A percentile compares a stretch with the other conserved stretches of the same genome.
Evolutionary conservation across 1,139 yeast species (phyloP).

Genomic region (Candida glucosophila): DNA sequence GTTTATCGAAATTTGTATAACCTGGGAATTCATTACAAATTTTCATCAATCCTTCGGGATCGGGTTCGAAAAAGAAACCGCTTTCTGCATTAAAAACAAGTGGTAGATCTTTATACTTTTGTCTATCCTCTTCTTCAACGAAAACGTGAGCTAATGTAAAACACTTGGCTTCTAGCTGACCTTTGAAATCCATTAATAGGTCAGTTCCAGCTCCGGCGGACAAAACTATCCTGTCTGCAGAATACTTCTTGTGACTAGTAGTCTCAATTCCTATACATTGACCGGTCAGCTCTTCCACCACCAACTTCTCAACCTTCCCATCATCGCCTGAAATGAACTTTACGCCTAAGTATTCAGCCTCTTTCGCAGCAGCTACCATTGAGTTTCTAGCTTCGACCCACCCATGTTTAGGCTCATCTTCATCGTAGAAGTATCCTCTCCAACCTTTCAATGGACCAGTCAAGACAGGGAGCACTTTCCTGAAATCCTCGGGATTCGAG

Average conservation of each 20-base stretch:
- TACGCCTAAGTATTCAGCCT: background rate
- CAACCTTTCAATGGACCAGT: constrained; percentile 1
- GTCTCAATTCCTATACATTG: background rate
- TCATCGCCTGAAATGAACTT: background rate
- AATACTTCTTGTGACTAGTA: background rate
- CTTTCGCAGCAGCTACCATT: background rate
- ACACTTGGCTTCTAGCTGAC: constrained; percentile 27
- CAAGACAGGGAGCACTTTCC: background rate
- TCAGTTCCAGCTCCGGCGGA: constrained; percentile 24
- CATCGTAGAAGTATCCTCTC: constrained; percentile 1
- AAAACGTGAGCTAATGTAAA: constrained; percentile 25
- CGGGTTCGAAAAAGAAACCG: constrained; percentile 32
- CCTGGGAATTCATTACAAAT: constrained; percentile 14
- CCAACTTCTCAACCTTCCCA: background rate
- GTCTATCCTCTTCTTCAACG: constrained; percentile 16
- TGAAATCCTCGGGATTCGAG: constrained; percentile 1
- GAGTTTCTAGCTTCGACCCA: constrained; percentile 14
- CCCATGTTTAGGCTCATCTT: constrained; percentile 10
- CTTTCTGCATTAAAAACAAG: constrained; percentile 29
- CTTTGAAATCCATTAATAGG: constrained; percentile 15
- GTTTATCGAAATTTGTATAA: constrained; percentile 8
- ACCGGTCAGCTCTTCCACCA: background rate
- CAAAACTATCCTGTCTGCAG: background rate
- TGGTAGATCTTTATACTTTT: constrained; percentile 18
- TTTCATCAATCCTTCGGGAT: constrained; percentile 9